Conservation (phyloP, 176 grass and related monocot species). For the Avena atlantica region DNA sequence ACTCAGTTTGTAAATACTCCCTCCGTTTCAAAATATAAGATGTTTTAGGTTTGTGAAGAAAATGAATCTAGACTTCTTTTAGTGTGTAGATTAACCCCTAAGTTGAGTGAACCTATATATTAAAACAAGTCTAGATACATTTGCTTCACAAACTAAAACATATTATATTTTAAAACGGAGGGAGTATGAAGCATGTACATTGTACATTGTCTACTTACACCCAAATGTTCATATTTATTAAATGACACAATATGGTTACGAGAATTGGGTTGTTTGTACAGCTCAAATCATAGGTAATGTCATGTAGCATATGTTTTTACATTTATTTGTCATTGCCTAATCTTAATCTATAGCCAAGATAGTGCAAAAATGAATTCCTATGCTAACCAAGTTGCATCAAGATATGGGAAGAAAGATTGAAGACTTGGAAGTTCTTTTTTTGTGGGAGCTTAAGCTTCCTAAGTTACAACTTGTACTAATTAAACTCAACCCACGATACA, state of each 20-base stretch:
- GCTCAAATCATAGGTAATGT: background rate
- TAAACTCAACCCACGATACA: background rate
- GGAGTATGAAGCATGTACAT: background rate
- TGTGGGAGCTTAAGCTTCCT: constrained; percentile 21
- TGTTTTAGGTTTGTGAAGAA: no score
- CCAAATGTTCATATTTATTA: background rate
- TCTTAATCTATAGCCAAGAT: background rate
- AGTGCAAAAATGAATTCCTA: background rate
- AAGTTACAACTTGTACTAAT: constrained; percentile 3
- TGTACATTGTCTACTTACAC: background rate
- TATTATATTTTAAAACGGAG: no score
- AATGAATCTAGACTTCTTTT: no score
- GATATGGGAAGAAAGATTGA: background rate
- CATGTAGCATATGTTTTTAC: background rate
- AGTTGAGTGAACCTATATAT: no score
- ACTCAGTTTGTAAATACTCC: background rate
- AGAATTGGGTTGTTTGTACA: background rate
- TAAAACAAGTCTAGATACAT: no score
- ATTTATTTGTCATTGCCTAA: background rate
- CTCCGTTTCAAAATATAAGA: no score
- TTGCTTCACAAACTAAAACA: no score
- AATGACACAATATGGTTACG: background rate
- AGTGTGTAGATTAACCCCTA: no score
- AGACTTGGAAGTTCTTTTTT: background rate
- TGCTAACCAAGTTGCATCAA: background rate